Base-by-base conservation (phyloP, 129 eudicot species). In the Ambrosia trifida region DNA sequence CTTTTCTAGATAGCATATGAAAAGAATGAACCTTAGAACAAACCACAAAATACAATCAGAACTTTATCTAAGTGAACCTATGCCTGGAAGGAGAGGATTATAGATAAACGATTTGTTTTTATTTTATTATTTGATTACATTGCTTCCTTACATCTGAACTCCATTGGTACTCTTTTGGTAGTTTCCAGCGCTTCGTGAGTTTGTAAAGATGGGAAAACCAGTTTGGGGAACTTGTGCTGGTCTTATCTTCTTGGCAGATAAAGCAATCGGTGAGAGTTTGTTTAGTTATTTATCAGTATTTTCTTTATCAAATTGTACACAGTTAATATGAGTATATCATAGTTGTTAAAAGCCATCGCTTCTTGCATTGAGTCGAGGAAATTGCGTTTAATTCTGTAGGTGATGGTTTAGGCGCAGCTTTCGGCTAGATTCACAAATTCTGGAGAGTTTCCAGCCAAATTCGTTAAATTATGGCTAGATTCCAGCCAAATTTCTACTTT, bases 171-270 rank as follows among this genome's bases (percentile, higher is more conserved):
- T 31, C 33, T 72, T 17, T 13, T 45, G 66, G 79, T 79, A 93
- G 98, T 93, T 93, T 78, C 98, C 98, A 47, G 96, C 98, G 3
- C 70, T 93, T 61, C 86, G 98, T 5, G 98, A 93, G 73, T 93
- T 93, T 73, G 98, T 93, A n/a, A 78, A 83, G 76, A 85, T 83
- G 91, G 98, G 98, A 65, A 93, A 89, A 78, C 98, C 98, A 30
- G 98, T 93, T 78, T 93, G 98, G 98, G 98, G 98, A 52, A 93
- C 98, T 13, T 93, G 98, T 76, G 98, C 96, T 53, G 98, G 98
- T 47, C 90, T 93, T 35, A 93, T 93, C 60, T 89, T 93, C 78
- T 77, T 93, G 85, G 98, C 98, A 33, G 65, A 93, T 81, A 89
- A 70, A 78, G 98, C 96, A 54, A 72, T 79, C 35, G 96, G 98